Percentiles rank a stretch among this genome's conserved stretches.
These are phyloP conservation scores for Linum usitatissimum DNA, from an alignment of 345 rosid species.

Conservation along the genomic window DNA sequence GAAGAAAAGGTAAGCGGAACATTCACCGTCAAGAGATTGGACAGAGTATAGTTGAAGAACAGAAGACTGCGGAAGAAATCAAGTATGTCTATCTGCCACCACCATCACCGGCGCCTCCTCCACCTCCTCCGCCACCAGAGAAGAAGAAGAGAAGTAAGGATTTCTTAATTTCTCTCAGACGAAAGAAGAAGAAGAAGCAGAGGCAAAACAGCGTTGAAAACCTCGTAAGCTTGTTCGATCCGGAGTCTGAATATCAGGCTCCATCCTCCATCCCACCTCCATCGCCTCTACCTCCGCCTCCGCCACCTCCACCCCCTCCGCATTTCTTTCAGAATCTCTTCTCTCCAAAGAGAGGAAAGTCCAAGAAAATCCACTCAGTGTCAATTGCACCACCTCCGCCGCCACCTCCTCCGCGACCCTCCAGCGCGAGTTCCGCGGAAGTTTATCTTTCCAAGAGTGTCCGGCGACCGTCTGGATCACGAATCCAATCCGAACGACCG, in stretches of 20 bases:
- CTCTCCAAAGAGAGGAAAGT: constrained; percentile 51
- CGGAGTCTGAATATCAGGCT: constrained; percentile 17
- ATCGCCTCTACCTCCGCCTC: constrained; percentile 35
- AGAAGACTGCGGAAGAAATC: constrained; percentile 12
- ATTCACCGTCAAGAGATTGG: background rate
- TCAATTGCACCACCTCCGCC: constrained; percentile 45
- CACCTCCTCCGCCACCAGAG: constrained; percentile 25
- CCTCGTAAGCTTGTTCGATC: constrained; percentile 50
- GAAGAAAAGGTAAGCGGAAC: background rate
- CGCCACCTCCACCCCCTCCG: constrained; percentile 43
- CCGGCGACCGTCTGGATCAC: constrained; percentile 22
- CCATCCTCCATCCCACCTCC: constrained; percentile 10
- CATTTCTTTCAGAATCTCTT: constrained; percentile 48
- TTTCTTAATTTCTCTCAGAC: constrained; percentile 36
- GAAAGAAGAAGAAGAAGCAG: constrained; percentile 57
- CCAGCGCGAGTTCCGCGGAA: no score
- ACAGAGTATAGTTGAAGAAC: background rate
- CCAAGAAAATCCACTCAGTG: constrained; percentile 26
- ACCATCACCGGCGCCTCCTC: constrained; percentile 11
- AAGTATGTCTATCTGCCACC: constrained; percentile 14
- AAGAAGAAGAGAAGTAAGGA: constrained; percentile 56
- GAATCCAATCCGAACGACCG: constrained; percentile 18
- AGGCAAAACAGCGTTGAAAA: constrained; percentile 78
- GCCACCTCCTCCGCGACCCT: constrained; percentile 22
- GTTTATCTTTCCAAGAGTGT: background rate